These are phyloP conservation scores for Tricholoma sp. DNA, from an alignment of 768 basidiomycete species.

Conservation along the genomic window DNA sequence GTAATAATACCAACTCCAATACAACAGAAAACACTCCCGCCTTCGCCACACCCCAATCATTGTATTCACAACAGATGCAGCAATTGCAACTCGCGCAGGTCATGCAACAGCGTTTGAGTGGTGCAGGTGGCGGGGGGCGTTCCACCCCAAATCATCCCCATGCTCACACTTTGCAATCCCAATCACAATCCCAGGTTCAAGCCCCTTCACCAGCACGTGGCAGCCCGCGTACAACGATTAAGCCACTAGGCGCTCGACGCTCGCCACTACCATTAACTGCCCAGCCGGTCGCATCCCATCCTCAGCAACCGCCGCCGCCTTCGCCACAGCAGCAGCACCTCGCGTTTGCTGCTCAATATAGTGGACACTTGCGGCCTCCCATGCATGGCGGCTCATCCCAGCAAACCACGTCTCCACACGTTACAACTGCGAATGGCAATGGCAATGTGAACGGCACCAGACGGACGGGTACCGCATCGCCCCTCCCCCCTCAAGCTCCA, in stretches of 20 bases:
- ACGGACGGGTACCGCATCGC: not conserved
- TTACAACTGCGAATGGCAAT: conserved; percentile 10
- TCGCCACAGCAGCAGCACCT: conserved; percentile 19
- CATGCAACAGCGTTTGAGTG: conserved; percentile 21
- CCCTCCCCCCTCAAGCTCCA: not conserved
- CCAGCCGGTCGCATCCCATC: conserved; percentile 19
- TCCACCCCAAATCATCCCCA: not conserved
- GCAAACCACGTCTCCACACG: conserved; percentile 15
- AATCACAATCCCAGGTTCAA: conserved; percentile 1
- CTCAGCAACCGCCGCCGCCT: conserved; percentile 16
- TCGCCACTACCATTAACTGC: conserved; percentile 26
- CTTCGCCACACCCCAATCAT: not conserved
- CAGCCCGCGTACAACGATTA: conserved; percentile 33
- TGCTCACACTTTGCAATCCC: conserved; percentile 6
- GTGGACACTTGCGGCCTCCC: conserved; percentile 27
- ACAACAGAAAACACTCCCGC: conserved; percentile 5
- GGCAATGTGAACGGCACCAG: not conserved
- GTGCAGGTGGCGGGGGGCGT: not conserved
- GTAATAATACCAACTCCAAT: not conserved
- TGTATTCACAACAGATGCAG: conserved; percentile 15
- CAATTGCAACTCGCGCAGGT: conserved; percentile 14
- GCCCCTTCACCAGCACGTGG: conserved; percentile 17
- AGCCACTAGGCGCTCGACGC: conserved; percentile 20
- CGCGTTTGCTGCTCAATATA: conserved; percentile 27
- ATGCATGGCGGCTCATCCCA: conserved; percentile 21